phyloP scores from a whole-genome alignment of 352 stramenopile genomes.

The Phytophthora sansomeana region DNA sequence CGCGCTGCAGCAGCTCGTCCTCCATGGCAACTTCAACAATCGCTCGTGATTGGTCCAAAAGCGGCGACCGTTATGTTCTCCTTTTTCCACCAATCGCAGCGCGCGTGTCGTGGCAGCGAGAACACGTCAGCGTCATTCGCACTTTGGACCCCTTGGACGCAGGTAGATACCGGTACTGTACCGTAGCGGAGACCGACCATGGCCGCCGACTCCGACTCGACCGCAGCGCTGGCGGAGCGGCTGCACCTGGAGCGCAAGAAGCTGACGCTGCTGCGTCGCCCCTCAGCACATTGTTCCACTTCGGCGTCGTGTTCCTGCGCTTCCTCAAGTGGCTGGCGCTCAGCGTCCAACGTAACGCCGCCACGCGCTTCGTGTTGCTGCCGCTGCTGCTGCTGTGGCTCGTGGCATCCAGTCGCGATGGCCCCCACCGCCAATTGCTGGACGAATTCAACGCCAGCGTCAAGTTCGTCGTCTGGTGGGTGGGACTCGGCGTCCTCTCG shows the following conservation, averaged over 20 bases:
- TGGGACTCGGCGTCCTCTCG: conserved; percentile 94
- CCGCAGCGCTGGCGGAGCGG: conserved; percentile 51
- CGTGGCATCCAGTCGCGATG: conserved; percentile 65
- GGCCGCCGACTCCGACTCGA: conserved; percentile 5
- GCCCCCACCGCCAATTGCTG: conserved; percentile 76
- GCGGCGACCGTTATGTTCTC: background rate
- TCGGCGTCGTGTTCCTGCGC: conserved; percentile 74
- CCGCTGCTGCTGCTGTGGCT: conserved; percentile 77
- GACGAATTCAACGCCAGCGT: conserved; percentile 86
- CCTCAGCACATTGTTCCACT: conserved; percentile 83
- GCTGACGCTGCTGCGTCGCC: conserved; percentile 83
- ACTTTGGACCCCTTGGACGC: background rate
- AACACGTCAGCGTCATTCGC: conserved; percentile 28
- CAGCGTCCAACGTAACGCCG: conserved; percentile 68
- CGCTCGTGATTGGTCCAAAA: conserved; percentile 8
- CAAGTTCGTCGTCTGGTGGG: conserved; percentile 94
- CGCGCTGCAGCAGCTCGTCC: conserved; percentile 54
- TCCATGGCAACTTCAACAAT: conserved; percentile 27
- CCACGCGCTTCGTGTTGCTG: conserved; percentile 82
- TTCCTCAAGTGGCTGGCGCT: conserved; percentile 81
- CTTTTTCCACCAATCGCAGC: conserved; percentile 33
- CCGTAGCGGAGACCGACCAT: conserved; percentile 33
- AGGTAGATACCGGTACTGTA: no score
- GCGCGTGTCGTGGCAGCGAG: background rate
- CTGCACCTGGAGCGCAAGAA: conserved; percentile 83